These are phyloP conservation scores for Saprolegnia diclina DNA, from an alignment of 352 stramenopile genomes.

Conservation along the genomic window DNA sequence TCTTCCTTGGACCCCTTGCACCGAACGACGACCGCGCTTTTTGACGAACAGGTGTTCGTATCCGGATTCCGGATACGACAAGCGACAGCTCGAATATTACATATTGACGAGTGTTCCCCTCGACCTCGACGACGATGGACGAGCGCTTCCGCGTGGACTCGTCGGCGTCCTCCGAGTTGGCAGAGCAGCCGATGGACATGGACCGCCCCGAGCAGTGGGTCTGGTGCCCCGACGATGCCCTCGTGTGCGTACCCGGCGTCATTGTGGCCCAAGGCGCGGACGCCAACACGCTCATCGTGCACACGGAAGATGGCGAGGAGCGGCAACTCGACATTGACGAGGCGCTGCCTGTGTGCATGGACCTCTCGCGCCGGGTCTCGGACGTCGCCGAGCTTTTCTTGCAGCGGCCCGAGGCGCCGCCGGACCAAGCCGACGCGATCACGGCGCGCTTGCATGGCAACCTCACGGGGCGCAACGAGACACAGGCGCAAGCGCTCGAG, in stretches of 20 bases:
- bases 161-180: constrained; percentile 8
- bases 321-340: constrained; percentile 51
- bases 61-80: too few relatives aligned
- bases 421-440: not conserved
- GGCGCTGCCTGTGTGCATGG: constrained; percentile 31
- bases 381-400: constrained; percentile 22
- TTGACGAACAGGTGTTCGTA: too few relatives aligned
- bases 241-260: constrained; percentile 16
- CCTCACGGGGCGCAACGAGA: constrained; percentile 10
- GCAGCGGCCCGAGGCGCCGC: not conserved
- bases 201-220: constrained; percentile 20
- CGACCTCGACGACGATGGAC: constrained; percentile 13
- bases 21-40: too few relatives aligned
- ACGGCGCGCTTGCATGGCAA: not conserved
- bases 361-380: constrained; percentile 3
- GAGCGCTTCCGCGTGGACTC: constrained; percentile 20
- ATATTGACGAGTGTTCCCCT: not conserved
- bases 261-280: constrained; percentile 11
- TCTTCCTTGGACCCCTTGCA: too few relatives aligned
- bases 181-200: not conserved
- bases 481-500: constrained; percentile 53
- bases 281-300: constrained; percentile 39
- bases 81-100: too few relatives aligned
- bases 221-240: constrained; percentile 20
- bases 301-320: constrained; percentile 79